Conservation (phyloP, 345 rosid genomes). For the Brassica incana region DNA sequence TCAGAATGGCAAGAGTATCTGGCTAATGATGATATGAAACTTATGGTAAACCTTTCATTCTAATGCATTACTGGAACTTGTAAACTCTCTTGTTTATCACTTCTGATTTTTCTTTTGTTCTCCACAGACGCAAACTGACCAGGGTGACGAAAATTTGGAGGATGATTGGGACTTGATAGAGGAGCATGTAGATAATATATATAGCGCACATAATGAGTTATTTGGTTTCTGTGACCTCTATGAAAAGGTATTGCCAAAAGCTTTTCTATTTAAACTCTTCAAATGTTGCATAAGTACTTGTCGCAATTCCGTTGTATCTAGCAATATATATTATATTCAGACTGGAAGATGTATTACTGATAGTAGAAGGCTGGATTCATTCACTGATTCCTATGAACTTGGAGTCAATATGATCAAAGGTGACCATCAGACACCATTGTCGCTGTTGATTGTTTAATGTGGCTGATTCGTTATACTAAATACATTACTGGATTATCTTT, state of each 20-base stretch:
- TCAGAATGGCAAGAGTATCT: slow-evolving; percentile 62
- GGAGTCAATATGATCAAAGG: slow-evolving; percentile 80
- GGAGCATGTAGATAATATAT: slow-evolving; percentile 56
- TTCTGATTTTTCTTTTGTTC: slow-evolving; percentile 13
- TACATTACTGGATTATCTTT: slow-evolving; percentile 19
- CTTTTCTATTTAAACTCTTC: slow-evolving; percentile 2
- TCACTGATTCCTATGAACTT: slow-evolving; percentile 62
- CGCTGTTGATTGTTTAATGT: slow-evolving; percentile 2
- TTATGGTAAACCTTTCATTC: slow-evolving; percentile 47
- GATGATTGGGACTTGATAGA: slow-evolving; percentile 69
- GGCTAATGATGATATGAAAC: slow-evolving; percentile 58
- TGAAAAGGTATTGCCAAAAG: slow-evolving; percentile 47
- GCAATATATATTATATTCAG: slow-evolving; percentile 46
- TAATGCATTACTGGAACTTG: slow-evolving; percentile 10
- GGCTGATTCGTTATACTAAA: neutral
- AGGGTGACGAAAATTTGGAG: slow-evolving; percentile 51
- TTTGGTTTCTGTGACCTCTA: slow-evolving; percentile 81
- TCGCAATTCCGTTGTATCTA: slow-evolving; percentile 19
- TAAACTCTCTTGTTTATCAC: slow-evolving; percentile 1
- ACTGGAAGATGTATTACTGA: slow-evolving; percentile 55
- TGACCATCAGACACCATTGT: slow-evolving; percentile 31
- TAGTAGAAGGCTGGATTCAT: slow-evolving; percentile 60
- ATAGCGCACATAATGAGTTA: slow-evolving; percentile 64
- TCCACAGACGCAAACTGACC: slow-evolving; percentile 53
- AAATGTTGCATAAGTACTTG: slow-evolving; percentile 11